Base-by-base conservation (phyloP, 192 early-diverging fungal species). In the Linnemannia schmuckeri region DNA sequence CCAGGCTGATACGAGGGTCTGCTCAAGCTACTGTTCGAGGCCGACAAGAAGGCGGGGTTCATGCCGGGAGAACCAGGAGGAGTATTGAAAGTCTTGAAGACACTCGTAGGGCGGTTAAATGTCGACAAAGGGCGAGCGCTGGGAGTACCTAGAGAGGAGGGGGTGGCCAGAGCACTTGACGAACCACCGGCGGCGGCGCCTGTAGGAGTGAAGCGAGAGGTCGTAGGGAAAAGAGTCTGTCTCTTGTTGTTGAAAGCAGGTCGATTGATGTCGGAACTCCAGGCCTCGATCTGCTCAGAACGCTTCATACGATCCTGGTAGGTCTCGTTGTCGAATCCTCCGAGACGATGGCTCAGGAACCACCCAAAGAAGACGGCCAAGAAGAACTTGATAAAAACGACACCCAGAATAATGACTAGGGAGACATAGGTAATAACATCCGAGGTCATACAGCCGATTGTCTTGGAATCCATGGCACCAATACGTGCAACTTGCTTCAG, bases 361-460 rank as follows among this genome's bases (percentile, higher is more conserved):
- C 96, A 97, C 35, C 93, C 93, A 91, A 97, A 97, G 70, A 93
- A 87, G 22, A 97, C 87, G 0, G 97, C 96, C 79, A 96, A 87
- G 78, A 91, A 83, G 78, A 98, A 98, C 83, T 93, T 94, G 77
- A 92, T 90, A 55, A 93, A 81, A 68, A 95, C 92, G 10, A 92
- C 91, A 42, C 92, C 94, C 52, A 95, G 79, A 71, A 94, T 93
- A 61, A 96, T 89, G 46, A 93, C 90, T 54, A 97, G 91, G 24
- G 95, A 96, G 15, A 96, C 90, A 74, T 94, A 96, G 17, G 96
- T 89, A 55, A 96, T 88, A 17, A 97, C 91, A 82, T 94, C 92
- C 0, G 97, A 94, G 1, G 95, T 93, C 76, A 97, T 94, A 88
- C 97, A 99, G 0, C 97, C 97, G 61, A 97, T 88, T 20, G 93